Conservation (phyloP, 768 basidiomycete species). For the Solioccasus polychromus region DNA sequence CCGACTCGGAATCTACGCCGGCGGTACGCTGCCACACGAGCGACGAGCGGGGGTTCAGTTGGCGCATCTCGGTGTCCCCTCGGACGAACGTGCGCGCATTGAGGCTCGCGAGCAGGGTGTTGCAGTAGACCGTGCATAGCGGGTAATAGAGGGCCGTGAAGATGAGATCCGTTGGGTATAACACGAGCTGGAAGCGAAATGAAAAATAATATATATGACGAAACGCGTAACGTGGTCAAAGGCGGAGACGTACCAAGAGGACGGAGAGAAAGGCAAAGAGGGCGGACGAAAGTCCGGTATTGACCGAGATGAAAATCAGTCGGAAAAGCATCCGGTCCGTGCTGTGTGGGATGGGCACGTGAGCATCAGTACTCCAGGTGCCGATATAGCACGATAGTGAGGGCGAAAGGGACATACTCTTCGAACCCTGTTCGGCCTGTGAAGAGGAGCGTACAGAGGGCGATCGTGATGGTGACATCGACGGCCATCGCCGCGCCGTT, state of each 20-base stretch:
- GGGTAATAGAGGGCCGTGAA: constrained; percentile 28
- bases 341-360: constrained; percentile 8
- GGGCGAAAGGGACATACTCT: constrained; percentile 10
- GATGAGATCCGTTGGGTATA: constrained; percentile 23
- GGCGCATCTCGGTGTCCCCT: neutral
- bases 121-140: constrained; percentile 33
- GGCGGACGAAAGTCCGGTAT: constrained; percentile 24
- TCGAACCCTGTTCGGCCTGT: constrained; percentile 24
- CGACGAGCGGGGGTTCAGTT: neutral
- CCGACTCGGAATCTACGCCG: no score
- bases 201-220: no score
- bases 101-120: constrained; percentile 33
- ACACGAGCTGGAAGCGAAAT: constrained; percentile 11
- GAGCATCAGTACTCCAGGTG: no score
- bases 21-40: constrained; percentile 19
- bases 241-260: constrained; percentile 14
- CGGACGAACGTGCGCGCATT: constrained; percentile 24
- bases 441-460: constrained; percentile 19
- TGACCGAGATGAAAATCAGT: constrained; percentile 24
- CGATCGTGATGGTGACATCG: constrained; percentile 20
- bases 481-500: constrained; percentile 15
- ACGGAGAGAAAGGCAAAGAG: constrained; percentile 20
- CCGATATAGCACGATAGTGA: neutral
- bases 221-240: neutral
- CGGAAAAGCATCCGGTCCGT: constrained; percentile 25